Base-by-base conservation (phyloP, 495 filamentous ascomycete species). In the Chaetomium fimeti region DNA sequence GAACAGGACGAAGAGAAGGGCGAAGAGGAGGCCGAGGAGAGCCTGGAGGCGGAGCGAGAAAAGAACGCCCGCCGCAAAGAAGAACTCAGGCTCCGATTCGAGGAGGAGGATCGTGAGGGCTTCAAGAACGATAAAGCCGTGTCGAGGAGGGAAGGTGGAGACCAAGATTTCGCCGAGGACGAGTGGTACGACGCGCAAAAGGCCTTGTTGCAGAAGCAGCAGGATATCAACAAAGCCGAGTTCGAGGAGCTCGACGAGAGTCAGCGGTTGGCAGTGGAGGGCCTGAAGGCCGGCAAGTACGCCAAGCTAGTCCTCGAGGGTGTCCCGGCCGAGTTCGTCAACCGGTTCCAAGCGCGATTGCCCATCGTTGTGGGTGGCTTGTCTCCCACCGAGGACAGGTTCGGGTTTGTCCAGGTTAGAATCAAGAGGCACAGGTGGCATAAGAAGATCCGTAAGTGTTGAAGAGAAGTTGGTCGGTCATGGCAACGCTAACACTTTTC, bases 161-260 rank as follows among this genome's bases (percentile, higher is more conserved):
- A 83, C 0, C 83, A 91, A 45, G 86, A 94, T 71, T 98, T 96
- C 69, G 95, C 91, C 38, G 93, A 98, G 76, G 94, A 98, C 69
- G 91, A 98, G 49, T 98, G 95, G 95, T 98, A 98, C 73, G 93
- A 98, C 72, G 83, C 90, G 27, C 95, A 98, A 71, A 98, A 98
- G 74, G 92, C 95, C 27, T 84, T 89, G 69, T 84, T 98, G 64
- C 89, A 97, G 75, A 97, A 96, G 77, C 95, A 98, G 74, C 81
- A 91, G 53, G 87, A 91, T 62, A 96, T 98, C 82, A 98, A 98
- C 78, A 91, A 91, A 66, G 85, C 89, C 54, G 94, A 98, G 68
- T 95, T 96, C 69, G 91, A 92, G 47, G 77, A 83, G 22, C 84
- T 98, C 13, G 94, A 98, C 68, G 89, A 91, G 57, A 77, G 80